Percentiles rank a stretch among this genome's conserved stretches.
Conservation (phyloP, 306 rosid genomes). For the Glycine tomentella region DNA sequence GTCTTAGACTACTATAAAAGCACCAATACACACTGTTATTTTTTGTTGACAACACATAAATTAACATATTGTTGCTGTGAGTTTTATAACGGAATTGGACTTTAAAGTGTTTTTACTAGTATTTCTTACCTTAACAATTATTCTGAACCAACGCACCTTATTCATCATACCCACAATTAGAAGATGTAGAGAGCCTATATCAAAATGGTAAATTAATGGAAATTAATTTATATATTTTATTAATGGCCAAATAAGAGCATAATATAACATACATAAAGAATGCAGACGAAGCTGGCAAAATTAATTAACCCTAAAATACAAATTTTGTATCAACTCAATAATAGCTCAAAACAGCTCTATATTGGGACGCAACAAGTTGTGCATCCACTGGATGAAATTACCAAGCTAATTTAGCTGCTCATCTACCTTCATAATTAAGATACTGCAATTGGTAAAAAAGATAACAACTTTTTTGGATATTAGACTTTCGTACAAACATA, state of each 20-base stretch:
- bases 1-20: too few relatives aligned
- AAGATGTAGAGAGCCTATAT: too few relatives aligned
- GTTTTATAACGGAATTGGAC: too few relatives aligned
- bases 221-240: background rate
- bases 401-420: background rate
- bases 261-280: background rate
- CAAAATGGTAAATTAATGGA: background rate
- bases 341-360: background rate
- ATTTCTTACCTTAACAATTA: too few relatives aligned
- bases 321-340: background rate
- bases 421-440: background rate
- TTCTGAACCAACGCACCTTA: too few relatives aligned
- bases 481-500: slow-evolving; percentile 7
- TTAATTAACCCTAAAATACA: background rate
- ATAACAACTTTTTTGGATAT: background rate
- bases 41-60: too few relatives aligned
- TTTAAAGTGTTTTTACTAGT: too few relatives aligned
- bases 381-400: background rate
- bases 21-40: too few relatives aligned
- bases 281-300: slow-evolving; percentile 3
- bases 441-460: background rate
- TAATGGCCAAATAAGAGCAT: background rate
- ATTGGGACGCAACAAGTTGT: background rate
- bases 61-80: too few relatives aligned
- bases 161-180: too few relatives aligned